Evolutionary conservation across 371 early-diverging fungal species (phyloP).

Genomic region (Scutellospora calospora): DNA sequence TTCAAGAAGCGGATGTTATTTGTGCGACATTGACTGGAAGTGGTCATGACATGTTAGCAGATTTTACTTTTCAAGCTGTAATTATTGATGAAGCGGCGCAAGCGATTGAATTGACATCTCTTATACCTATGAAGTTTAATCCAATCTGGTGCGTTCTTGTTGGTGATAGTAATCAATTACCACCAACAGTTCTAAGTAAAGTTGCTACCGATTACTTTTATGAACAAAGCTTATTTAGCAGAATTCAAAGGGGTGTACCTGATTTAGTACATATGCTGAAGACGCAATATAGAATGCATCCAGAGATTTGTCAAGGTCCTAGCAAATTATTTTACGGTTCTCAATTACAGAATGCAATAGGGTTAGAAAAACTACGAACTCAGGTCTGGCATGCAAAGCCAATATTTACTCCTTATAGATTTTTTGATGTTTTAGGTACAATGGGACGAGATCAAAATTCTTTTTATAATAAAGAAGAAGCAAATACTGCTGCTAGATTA

Average conservation of each 20-base stretch:
- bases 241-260: conserved; percentile 74
- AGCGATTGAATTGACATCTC: conserved; percentile 86
- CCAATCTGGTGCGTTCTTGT: conserved; percentile 89
- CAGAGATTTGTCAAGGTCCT: conserved; percentile 89
- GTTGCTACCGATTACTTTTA: conserved; percentile 79
- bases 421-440: conserved; percentile 81
- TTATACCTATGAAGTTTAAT: conserved; percentile 93
- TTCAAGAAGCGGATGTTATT: conserved; percentile 72
- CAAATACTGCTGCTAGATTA: conserved; percentile 73
- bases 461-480: conserved; percentile 85
- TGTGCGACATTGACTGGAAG: conserved; percentile 88
- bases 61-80: conserved; percentile 70
- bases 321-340: conserved; percentile 85
- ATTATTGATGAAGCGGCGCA: conserved; percentile 99
- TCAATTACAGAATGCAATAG: conserved; percentile 78
- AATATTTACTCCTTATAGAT: conserved; percentile 79
- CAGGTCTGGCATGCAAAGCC: conserved; percentile 82
- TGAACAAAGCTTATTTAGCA: conserved; percentile 90
- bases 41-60: conserved; percentile 84
- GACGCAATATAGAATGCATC: conserved; percentile 98
- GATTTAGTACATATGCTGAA: conserved; percentile 77
- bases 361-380: conserved; percentile 64
- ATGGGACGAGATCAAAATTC: conserved; percentile 80
- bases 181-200: conserved; percentile 90
- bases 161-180: conserved; percentile 98